These are phyloP conservation scores for Bothriochloa decipiens DNA, from an alignment of 176 grass and related monocot genomes.

Conservation along the genomic window DNA sequence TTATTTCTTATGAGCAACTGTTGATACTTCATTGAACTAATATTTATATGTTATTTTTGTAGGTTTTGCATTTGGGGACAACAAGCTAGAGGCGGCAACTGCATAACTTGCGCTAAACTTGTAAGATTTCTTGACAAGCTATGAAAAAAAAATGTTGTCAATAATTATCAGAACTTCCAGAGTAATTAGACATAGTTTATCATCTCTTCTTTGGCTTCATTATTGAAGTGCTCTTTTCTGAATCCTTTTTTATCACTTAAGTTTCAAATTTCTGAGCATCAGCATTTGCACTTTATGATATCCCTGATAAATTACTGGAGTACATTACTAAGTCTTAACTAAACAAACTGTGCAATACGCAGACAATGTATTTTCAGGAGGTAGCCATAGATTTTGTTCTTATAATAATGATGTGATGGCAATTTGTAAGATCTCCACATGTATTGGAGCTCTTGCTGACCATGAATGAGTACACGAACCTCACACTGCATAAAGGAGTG, in stretches of 20 bases:
- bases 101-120: constrained; percentile 60
- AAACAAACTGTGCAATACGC: constrained; percentile 22
- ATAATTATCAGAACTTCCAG: not conserved
- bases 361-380: not conserved
- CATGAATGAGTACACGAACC: not conserved
- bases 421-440: not conserved
- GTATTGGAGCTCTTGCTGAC: not conserved
- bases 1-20: not conserved
- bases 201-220: constrained; percentile 1
- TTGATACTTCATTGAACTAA: constrained; percentile 23
- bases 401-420: not conserved
- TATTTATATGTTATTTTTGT: constrained; percentile 9
- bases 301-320: not conserved
- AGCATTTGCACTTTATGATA: not conserved
- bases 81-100: constrained; percentile 64
- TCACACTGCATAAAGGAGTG: not conserved
- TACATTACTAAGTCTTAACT: not conserved
- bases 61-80: constrained; percentile 53
- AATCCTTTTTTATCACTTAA: not conserved
- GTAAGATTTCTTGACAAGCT: constrained; percentile 36
- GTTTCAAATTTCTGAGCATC: not conserved
- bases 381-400: not conserved
- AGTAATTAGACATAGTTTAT: constrained; percentile 14
- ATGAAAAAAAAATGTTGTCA: not conserved
- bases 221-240: not conserved